A percentile compares a stretch with the other conserved stretches of the same genome.
Evolutionary conservation across 805 yeast genomes (phyloP).

Genomic region (Zygosaccharomyces gambellarensis): DNA sequence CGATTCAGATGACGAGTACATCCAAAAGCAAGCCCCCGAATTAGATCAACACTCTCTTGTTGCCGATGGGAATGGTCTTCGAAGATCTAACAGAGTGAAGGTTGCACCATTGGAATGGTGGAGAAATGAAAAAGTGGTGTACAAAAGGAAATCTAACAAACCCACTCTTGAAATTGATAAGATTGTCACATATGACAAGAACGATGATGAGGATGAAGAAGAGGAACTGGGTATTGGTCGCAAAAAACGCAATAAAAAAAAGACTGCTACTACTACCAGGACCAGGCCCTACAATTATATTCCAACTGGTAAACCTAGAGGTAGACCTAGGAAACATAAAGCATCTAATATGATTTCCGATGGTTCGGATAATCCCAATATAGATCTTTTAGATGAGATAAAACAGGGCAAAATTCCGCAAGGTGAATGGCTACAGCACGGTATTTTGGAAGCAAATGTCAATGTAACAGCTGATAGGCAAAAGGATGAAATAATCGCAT

Average conservation of each 20-base stretch:
- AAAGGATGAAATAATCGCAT: conserved; percentile 44
- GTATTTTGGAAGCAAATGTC: conserved; percentile 30
- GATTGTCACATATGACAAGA: conserved; percentile 43
- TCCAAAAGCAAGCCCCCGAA: conserved; percentile 18
- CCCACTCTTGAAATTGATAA: conserved; percentile 54
- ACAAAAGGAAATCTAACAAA: conserved; percentile 38
- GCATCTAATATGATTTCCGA: conserved; percentile 1
- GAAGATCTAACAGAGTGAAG: conserved; percentile 63
- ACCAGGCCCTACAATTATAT: conserved; percentile 24
- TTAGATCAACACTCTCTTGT: conserved; percentile 18
- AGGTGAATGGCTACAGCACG: conserved; percentile 30
- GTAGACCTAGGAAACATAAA: conserved; percentile 27
- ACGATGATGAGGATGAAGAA: conserved; percentile 29
- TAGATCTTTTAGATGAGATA: conserved; percentile 21
- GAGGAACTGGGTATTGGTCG: conserved; percentile 12
- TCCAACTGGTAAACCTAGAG: conserved; percentile 26
- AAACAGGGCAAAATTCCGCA: conserved; percentile 20
- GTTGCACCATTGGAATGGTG: conserved; percentile 75
- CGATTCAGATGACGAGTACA: conserved; percentile 26
- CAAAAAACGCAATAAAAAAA: conserved; percentile 10
- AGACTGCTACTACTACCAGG: conserved; percentile 6
- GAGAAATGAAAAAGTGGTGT: conserved; percentile 75
- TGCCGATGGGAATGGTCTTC: conserved; percentile 35
- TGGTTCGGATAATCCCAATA: conserved; percentile 16
- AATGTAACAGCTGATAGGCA: conserved; percentile 23